Evolutionary conservation across 768 basidiomycete species (phyloP), one percentile per base, ranked within the genome.

Genomic region (Multifurca ochricompacta): DNA sequence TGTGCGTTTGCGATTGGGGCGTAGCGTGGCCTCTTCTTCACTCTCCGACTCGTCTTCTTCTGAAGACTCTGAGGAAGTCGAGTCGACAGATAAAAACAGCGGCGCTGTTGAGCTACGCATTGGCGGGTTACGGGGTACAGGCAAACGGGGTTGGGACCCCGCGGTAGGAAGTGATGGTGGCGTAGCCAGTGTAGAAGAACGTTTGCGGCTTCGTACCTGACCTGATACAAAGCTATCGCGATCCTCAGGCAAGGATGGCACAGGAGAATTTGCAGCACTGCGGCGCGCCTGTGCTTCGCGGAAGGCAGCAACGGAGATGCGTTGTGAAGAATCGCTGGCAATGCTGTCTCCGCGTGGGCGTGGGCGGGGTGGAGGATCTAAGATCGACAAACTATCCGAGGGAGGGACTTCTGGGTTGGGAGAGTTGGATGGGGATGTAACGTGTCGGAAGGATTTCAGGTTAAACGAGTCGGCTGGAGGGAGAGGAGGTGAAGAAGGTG

Each of bases 241-340:
- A 32, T 54, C 53, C 5, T 46, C 56, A 9, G 42, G 18, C 3
- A 27, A 19, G 25, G 55, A 59, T 28, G 82, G 77, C 0, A 68
- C 73, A 9, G 85, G 85, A 0, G 83, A 85, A 48, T 76, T 78
- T 11, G 83, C 74, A 25, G 73, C 67, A 59, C 81, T 82, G 44
- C 82, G 74, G 37, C 85, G 71, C 4, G 85, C 83, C 52, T 87
- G 84, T 18, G 78, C 85, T 71, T 89, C 87, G 50, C 84, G 79
- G 65, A 90, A 90, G 3, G 87, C 87, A 2, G 85, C 87, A 30
- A 90, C 82, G 7, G 85, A 85, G 23, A 90, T 89, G 49, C 85
- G 78, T 58, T 87, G 86, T 1, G 82, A 81, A 5, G 80, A 72
- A 36, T 86, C 83, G 3, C 83, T 83, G 16, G 77, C 75, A 56